Evolutionary conservation across 306 rosid genomes (phyloP), one percentile per base, ranked within the genome.

Genomic region (Senna siamea): DNA sequence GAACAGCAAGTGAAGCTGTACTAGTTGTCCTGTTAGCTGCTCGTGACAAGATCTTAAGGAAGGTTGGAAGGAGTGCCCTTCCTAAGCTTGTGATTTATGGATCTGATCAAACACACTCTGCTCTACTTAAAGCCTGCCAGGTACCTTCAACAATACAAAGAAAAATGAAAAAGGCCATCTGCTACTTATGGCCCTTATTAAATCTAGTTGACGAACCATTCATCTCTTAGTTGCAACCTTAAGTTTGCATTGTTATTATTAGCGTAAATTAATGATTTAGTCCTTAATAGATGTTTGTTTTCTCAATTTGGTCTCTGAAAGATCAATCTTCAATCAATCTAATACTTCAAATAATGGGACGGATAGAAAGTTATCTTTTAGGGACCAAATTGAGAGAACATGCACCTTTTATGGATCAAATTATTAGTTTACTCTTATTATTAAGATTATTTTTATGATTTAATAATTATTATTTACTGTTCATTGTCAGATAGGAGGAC

Each of bases 1-100:
- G 98, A 52, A 89, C 98, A 51, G 97, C 98, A 22, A 93, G 98
- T 85, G 98, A 93, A 81, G 97, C 98, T 73, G 83, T 84, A 63
- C 85, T 93, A n/a, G 97, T 93, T 79, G 98, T 91, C 54, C 61
- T 93, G 71, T 44, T 93, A 82, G 96, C 98, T 14, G 97, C 96
- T n/a, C 98, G 96, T 54, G 97, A 89, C 78, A 88, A 76, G 79
- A 70, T 85, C 73, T 75, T 89, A 71, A 78, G 85, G 65, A 84
- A 37, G 41, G 75, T 76, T 30, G 96, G 98, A 64, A 85, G 86
- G 81, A 73, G 14, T 52, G 66, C 86, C 65, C 90, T 91, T 56
- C 84, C 82, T 62, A 93, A 81, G 85, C 92, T 91, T 81, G 97
- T 93, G 76, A 83, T 83, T 14, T 93, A 93, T 81, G 90, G 91